These are phyloP conservation scores for Smallanthus sonchifolius DNA, from an alignment of 129 eudicot genomes.

Conservation along the genomic window DNA sequence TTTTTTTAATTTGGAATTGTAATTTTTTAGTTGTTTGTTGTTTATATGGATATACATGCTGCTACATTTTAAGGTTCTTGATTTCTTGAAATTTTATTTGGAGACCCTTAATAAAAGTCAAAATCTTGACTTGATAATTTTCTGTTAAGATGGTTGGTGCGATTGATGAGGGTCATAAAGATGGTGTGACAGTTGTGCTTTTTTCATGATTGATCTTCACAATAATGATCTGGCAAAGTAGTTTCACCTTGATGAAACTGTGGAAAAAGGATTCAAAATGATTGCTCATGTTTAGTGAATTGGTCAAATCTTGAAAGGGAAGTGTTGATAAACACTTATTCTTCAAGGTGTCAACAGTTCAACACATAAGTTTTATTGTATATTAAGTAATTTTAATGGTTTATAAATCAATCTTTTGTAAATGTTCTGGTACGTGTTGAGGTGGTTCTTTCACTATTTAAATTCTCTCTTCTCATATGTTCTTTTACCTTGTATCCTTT, in stretches of 20 bases:
- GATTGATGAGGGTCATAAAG: constrained; percentile 24
- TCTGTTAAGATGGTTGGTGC: constrained; percentile 34
- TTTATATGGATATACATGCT: constrained; percentile 23
- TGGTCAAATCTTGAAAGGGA: constrained; percentile 25
- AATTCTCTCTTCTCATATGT: background rate
- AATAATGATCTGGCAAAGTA: constrained; percentile 15
- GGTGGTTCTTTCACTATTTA: background rate
- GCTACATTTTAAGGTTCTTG: constrained; percentile 23
- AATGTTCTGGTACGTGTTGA: too few species aligned
- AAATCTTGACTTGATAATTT: constrained; percentile 15
- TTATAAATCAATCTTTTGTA: too few species aligned
- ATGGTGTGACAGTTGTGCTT: constrained; percentile 1
- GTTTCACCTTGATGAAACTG: constrained; percentile 13
- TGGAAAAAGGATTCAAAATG: constrained; percentile 17
- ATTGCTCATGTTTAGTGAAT: constrained; percentile 16
- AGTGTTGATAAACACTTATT: background rate
- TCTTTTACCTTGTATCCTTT: background rate
- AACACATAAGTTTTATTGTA: too few species aligned
- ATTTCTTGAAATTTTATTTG: background rate
- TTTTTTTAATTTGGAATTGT: constrained; percentile 19
- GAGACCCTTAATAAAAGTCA: background rate
- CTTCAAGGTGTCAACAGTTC: background rate
- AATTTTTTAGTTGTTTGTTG: constrained; percentile 34
- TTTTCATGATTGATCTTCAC: constrained; percentile 18
- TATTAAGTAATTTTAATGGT: too few species aligned